Base-by-base conservation (phyloP, 2,329 filamentous ascomycete genomes). In the Lasiodiplodia hormozganensis region DNA sequence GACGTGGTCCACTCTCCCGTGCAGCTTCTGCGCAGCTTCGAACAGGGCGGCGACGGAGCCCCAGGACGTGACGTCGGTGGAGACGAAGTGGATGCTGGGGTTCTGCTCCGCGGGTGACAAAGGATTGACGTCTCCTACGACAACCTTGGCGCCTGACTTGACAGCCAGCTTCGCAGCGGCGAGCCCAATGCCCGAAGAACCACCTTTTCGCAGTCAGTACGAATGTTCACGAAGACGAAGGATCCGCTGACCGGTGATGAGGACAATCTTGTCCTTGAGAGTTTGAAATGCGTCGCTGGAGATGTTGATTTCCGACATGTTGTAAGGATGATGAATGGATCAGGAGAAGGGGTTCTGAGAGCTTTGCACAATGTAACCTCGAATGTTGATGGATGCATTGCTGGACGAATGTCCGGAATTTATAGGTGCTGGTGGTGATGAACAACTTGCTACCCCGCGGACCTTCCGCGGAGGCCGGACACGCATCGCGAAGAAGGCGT, bases 111-210 rank as follows among this genome's bases (percentile, higher is more conserved):
- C 62, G 71, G 80, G 75, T 40, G 56, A n/a, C 0, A 81, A 77
- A 2, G 83, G 76, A 49, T 84, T 83, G 53, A 88, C 69, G 72
- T 90, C 88, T 47, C 81, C 84, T 25, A 82, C 84, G 69, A 88
- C 81, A n/a, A 90, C 87, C n/a, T 80, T 82, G 34, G 86, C 87
- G 23, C 86, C 87, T 0, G 84, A 75, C 1, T 82, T 78, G 10
- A 89, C 78, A 18, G 89, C 82, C 2, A 85, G 78, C 12, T 83
- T 75, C 7, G 84, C 81, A 1, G 88, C 88, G 67, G 85, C 85
- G 18, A 88, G 82, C 40, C 87, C 87, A 65, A 90, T 90, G 23
- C 88, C 88, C 2, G 86, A 87, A 0, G 85, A 86, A 68, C 85
- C 85, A 62, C 87, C 87, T 84, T 51, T 28, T 1, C n/a, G 4